A percentile compares a stretch with the other conserved stretches of the same genome.
These are phyloP conservation scores for Phytophthora pini DNA, from an alignment of 352 stramenopile genomes.

Conservation along the genomic window DNA sequence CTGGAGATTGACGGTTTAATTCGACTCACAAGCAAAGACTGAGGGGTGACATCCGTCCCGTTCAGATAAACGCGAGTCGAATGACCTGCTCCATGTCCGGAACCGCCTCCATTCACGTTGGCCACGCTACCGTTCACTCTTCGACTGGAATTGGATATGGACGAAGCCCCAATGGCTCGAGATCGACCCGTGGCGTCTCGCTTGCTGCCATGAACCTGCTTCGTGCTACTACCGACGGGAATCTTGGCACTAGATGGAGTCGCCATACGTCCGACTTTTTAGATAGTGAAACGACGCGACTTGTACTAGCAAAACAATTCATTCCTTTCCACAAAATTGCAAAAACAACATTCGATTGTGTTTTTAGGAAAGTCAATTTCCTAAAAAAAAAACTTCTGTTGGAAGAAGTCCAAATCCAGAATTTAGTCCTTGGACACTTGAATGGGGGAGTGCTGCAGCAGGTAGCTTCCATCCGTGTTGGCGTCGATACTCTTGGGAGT, in stretches of 20 bases:
- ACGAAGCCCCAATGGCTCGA: conserved; percentile 61
- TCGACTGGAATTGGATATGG: conserved; percentile 74
- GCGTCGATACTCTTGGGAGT: conserved; percentile 28
- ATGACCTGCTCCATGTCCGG: conserved; percentile 29
- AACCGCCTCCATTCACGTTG: conserved; percentile 30
- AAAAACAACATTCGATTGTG: too few relatives aligned
- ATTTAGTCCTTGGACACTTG: conserved; percentile 3
- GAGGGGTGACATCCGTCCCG: conserved; percentile 73
- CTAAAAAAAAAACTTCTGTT: too few relatives aligned
- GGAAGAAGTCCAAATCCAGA: too few relatives aligned
- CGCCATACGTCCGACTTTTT: conserved; percentile 38
- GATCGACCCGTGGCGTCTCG: conserved; percentile 63
- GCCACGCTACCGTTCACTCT: conserved; percentile 58
- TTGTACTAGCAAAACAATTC: too few relatives aligned
- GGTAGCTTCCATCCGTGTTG: conserved; percentile 26
- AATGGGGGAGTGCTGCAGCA: conserved; percentile 26
- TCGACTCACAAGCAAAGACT: conserved; percentile 76
- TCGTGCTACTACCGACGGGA: conserved; percentile 42
- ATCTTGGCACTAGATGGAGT: conserved; percentile 56
- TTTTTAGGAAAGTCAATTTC: too few relatives aligned
- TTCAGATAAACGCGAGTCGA: conserved; percentile 73
- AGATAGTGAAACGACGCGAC: too few relatives aligned
- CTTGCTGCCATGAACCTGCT: conserved; percentile 48
- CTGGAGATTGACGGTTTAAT: conserved; percentile 65
- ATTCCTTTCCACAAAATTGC: too few relatives aligned